phyloP scores from a whole-genome alignment of 768 basidiomycete genomes.

The Boletus subcaerulescens region DNA sequence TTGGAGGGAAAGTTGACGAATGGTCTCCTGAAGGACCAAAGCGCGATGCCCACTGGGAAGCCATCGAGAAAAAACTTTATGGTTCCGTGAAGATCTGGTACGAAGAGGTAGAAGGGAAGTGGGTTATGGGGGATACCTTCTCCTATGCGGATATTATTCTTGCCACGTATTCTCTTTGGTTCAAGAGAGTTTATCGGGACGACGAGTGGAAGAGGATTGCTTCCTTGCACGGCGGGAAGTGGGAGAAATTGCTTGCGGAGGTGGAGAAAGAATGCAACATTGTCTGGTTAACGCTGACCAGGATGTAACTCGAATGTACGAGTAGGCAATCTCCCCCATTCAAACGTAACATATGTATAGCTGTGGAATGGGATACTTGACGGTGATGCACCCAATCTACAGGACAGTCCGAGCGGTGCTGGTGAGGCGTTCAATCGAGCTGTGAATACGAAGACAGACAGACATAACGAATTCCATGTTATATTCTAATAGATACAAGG shows the following conservation, averaged over 20 bases:
- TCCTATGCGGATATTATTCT: constrained; percentile 33
- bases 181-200: constrained; percentile 16
- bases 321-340: background rate
- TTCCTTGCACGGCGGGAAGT: constrained; percentile 26
- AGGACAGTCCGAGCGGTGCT: no score
- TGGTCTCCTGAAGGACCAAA: constrained; percentile 35
- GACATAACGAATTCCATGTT: no score
- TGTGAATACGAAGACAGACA: background rate
- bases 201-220: constrained; percentile 29
- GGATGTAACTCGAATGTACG: background rate
- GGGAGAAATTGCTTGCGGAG: constrained; percentile 23
- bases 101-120: constrained; percentile 24
- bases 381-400: no score
- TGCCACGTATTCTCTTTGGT: constrained; percentile 11
- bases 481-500: background rate
- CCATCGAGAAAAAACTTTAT: constrained; percentile 13
- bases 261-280: constrained; percentile 27
- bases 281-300: background rate
- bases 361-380: no score
- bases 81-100: constrained; percentile 17
- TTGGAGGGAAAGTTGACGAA: constrained; percentile 39
- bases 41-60: constrained; percentile 29
- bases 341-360: no score
- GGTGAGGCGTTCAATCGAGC: no score
- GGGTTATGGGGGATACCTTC: constrained; percentile 30